Evolutionary conservation across 169 alveolate species (phyloP).

Genomic region (Plasmodium cynomolgi): DNA sequence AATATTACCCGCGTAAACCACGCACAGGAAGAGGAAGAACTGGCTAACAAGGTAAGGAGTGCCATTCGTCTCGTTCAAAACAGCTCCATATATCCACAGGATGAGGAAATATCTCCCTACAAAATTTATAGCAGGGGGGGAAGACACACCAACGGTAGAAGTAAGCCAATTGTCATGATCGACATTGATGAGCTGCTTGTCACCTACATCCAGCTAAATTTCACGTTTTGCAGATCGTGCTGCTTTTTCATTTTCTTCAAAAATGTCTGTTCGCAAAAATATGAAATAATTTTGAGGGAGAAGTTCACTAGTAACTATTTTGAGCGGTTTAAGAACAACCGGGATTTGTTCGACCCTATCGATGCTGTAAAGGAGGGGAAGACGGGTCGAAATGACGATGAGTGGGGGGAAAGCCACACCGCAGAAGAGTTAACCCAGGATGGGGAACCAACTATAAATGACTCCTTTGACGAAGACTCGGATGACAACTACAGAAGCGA

Average conservation of each 20-base stretch:
- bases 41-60: conserved; percentile 11
- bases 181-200: conserved; percentile 73
- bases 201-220: conserved; percentile 63
- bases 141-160: background rate
- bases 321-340: conserved; percentile 41
- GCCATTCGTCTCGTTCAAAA: background rate
- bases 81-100: background rate
- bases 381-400: background rate
- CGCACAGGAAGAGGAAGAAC: background rate
- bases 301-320: conserved; percentile 9
- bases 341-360: conserved; percentile 46
- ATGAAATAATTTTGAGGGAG: conserved; percentile 43
- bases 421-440: background rate
- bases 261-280: conserved; percentile 70
- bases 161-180: conserved; percentile 22
- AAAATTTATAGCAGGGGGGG: background rate
- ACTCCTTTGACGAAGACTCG: conserved; percentile 13
- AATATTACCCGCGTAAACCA: background rate
- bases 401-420: background rate
- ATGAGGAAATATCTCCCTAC: background rate
- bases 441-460: background rate
- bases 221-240: conserved; percentile 62
- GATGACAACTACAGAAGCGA: conserved; percentile 4
- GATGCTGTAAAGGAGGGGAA: conserved; percentile 15
- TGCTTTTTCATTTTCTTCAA: conserved; percentile 62